These are phyloP conservation scores for Aethionema arabicum DNA, from an alignment of 345 rosid genomes.

Conservation along the genomic window DNA sequence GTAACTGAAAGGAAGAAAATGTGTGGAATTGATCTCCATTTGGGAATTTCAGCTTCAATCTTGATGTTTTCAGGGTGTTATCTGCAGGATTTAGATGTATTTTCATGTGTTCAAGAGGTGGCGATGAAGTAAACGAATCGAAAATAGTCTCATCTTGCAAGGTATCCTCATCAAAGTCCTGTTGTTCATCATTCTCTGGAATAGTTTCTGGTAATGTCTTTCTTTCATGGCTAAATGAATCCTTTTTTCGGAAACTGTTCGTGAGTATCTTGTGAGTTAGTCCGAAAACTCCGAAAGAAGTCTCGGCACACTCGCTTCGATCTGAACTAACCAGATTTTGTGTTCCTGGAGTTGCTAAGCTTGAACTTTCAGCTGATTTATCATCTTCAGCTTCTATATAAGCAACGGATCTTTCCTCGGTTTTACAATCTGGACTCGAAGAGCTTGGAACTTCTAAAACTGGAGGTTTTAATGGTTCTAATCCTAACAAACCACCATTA, in stretches of 20 bases:
- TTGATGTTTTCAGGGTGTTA: slow-evolving; percentile 58
- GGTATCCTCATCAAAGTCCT: slow-evolving; percentile 31
- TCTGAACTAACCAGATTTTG: slow-evolving; percentile 9
- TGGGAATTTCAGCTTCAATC: slow-evolving; percentile 70
- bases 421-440: slow-evolving; percentile 12
- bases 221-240: slow-evolving; percentile 45
- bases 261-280: slow-evolving; percentile 60
- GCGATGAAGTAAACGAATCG: slow-evolving; percentile 65
- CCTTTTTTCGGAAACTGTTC: slow-evolving; percentile 56
- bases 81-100: slow-evolving; percentile 70
- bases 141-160: slow-evolving; percentile 38
- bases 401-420: background rate
- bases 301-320: slow-evolving; percentile 33
- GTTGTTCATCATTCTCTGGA: slow-evolving; percentile 32
- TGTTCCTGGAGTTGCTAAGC: slow-evolving; percentile 47
- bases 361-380: slow-evolving; percentile 25
- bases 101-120: slow-evolving; percentile 90
- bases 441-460: slow-evolving; percentile 38
- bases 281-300: slow-evolving; percentile 53
- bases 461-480: slow-evolving; percentile 87
- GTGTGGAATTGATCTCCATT: slow-evolving; percentile 45
- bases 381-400: slow-evolving; percentile 23
- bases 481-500: slow-evolving; percentile 89
- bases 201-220: slow-evolving; percentile 43
- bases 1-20: slow-evolving; percentile 88